phyloP scores from a whole-genome alignment of 257 asterid genomes.

The Leonotis leonurus region DNA sequence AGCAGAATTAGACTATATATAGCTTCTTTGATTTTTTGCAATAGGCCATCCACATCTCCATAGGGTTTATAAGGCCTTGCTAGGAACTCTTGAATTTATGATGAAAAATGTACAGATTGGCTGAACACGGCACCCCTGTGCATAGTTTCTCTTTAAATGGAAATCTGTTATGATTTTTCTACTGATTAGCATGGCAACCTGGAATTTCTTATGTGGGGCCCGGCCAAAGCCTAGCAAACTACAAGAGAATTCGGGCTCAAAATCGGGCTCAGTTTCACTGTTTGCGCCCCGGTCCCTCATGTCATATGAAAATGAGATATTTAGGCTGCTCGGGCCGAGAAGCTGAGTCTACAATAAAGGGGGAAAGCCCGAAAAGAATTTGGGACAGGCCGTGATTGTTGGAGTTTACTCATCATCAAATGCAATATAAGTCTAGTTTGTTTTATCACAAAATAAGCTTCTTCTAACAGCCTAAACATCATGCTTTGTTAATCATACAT shows the following conservation, averaged over 20 bases:
- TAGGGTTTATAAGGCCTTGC: neutral
- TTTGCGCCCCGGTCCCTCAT: too few relatives aligned
- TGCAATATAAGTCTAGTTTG: constrained; percentile 7
- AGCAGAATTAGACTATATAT: neutral
- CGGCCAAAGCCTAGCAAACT: too few relatives aligned
- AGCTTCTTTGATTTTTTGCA: neutral
- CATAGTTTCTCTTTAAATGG: neutral
- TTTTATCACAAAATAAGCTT: neutral
- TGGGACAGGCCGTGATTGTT: too few relatives aligned
- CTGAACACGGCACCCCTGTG: constrained; percentile 17
- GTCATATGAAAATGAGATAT: too few relatives aligned
- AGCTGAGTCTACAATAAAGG: too few relatives aligned
- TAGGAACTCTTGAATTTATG: neutral
- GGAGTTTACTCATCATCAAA: neutral
- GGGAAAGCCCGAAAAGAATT: too few relatives aligned
- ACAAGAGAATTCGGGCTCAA: too few relatives aligned
- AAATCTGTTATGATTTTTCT: neutral
- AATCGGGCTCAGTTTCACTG: too few relatives aligned
- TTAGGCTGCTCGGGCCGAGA: too few relatives aligned
- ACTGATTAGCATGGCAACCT: neutral
- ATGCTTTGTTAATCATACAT: constrained; percentile 18
- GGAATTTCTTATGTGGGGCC: too few relatives aligned
- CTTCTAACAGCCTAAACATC: constrained; percentile 4
- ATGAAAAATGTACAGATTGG: constrained; percentile 14
- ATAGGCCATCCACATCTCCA: neutral